A percentile compares a stretch with the other conserved stretches of the same genome.
These are phyloP conservation scores for Anthracocystis walkeri DNA, from an alignment of 1,284 basidiomycete species.

Conservation along the genomic window DNA sequence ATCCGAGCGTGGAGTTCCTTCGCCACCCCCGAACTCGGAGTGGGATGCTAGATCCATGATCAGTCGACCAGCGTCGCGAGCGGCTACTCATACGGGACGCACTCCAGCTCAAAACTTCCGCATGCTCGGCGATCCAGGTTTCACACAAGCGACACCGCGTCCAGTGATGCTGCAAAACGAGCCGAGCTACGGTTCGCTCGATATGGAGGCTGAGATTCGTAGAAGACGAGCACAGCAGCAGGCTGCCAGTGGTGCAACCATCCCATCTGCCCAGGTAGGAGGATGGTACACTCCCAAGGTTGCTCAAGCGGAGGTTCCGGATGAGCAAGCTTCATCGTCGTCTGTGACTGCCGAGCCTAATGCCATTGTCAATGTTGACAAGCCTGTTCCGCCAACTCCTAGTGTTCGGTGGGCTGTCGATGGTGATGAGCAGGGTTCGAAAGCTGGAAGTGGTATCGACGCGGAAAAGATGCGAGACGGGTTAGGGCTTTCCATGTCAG, in stretches of 20 bases:
- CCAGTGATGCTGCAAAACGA: conserved; percentile 32
- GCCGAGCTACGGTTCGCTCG: conserved; percentile 48
- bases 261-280: conserved; percentile 29
- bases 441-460: not conserved
- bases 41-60: conserved; percentile 43
- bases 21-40: conserved; percentile 56
- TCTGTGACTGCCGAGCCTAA: conserved; percentile 25
- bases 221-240: conserved; percentile 39
- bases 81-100: conserved; percentile 22
- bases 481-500: conserved; percentile 40
- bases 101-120: conserved; percentile 39
- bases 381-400: conserved; percentile 48
- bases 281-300: conserved; percentile 59
- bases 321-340: conserved; percentile 17
- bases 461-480: conserved; percentile 32
- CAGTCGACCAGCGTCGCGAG: conserved; percentile 40
- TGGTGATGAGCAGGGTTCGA: conserved; percentile 17
- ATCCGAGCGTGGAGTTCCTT: conserved; percentile 48
- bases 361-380: conserved; percentile 27
- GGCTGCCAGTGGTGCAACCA: conserved; percentile 22
- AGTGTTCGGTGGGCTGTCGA: conserved; percentile 38
- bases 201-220: conserved; percentile 63
- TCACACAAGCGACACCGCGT: conserved; percentile 30
- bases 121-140: conserved; percentile 35
- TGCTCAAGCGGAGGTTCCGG: conserved; percentile 5